Evolutionary conservation across 2,329 filamentous ascomycete species (phyloP), one percentile per base, ranked within the genome.

Genomic region (Colletotrichum chlorophyti): DNA sequence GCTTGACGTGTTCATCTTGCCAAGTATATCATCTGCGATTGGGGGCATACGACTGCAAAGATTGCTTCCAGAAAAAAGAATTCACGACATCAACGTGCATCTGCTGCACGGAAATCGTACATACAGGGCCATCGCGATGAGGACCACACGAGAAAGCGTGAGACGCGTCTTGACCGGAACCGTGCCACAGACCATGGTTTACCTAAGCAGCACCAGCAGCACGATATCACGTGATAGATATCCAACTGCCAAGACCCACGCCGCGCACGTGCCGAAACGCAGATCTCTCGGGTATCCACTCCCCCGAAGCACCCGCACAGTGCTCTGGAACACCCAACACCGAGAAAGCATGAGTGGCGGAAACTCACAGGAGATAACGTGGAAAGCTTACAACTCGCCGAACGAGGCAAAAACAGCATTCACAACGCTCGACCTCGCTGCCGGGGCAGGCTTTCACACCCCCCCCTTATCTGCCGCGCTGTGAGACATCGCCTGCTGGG

Each of bases 1-100:
- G 29, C 61, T 62, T 31, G 62, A 51, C 34, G 55, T 38, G 34
- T 34, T 54, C 60, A 63, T 63, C 5, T 12, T 53, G 24, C 29
- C 15, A 31, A 11, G 11, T 29, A 15, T 15, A 15, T 34, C 59
- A 63, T 62, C 23, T 42, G 43, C 21, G 17, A 3, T 7, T 9
- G 12, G 15, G 24, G 17, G 31, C 32, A 15, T 17, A 24, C 29
- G 12, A 26, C 26, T 34, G 37, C 26, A 41, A 40, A 17, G 17
- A 19, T 11, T 34, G 29, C n/a, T n/a, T n/a, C n/a, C n/a, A n/a
- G n/a, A n/a, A n/a, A n/a, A n/a, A n/a, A n/a, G n/a, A n/a, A n/a
- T n/a, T n/a, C n/a, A n/a, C n/a, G n/a, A n/a, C n/a, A n/a, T n/a
- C n/a, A n/a, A n/a, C n/a, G n/a, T n/a, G n/a, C n/a, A n/a, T n/a